Percentiles rank a stretch among this genome's conserved stretches.
Conservation (phyloP, 2,329 filamentous ascomycete species). For the Ceratocystis papillata region DNA sequence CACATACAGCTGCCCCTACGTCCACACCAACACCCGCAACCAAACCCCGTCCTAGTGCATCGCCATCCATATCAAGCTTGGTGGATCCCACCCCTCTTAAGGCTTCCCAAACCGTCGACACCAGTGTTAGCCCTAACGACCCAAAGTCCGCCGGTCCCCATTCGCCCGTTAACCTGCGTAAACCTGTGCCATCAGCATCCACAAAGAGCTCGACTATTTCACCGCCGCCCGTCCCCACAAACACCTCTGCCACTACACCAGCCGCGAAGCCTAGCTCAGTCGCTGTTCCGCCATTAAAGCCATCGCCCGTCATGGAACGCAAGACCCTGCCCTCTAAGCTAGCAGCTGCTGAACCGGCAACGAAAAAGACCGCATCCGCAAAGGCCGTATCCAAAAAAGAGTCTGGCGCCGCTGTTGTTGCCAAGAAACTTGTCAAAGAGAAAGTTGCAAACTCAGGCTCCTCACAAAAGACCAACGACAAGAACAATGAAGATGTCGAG, state of each 20-base stretch:
- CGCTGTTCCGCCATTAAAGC: slow-evolving; percentile 22
- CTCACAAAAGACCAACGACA: slow-evolving; percentile 44
- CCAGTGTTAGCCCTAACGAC: neutral
- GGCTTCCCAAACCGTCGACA: slow-evolving; percentile 2
- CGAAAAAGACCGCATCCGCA: slow-evolving; percentile 22
- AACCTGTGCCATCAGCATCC: slow-evolving; percentile 30
- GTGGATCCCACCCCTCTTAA: slow-evolving; percentile 52
- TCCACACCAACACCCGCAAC: slow-evolving; percentile 22
- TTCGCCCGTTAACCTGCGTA: slow-evolving; percentile 6
- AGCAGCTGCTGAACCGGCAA: slow-evolving; percentile 1
- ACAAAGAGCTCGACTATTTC: slow-evolving; percentile 28
- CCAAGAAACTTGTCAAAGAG: slow-evolving; percentile 25
- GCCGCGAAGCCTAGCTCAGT: slow-evolving; percentile 14
- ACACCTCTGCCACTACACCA: neutral
- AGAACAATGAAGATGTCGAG: slow-evolving; percentile 40
- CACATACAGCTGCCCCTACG: slow-evolving; percentile 24
- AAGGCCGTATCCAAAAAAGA: slow-evolving; percentile 42
- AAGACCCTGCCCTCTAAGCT: slow-evolving; percentile 20
- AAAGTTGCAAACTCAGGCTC: slow-evolving; percentile 35
- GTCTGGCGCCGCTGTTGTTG: slow-evolving; percentile 32
- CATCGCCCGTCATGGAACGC: slow-evolving; percentile 23
- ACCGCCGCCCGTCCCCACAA: slow-evolving; percentile 6
- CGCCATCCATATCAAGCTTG: slow-evolving; percentile 82
- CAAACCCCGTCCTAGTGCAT: slow-evolving; percentile 65
- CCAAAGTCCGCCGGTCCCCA: neutral